Evolutionary conservation across 352 stramenopile genomes (phyloP).

Genomic region (Pythium chondricola): DNA sequence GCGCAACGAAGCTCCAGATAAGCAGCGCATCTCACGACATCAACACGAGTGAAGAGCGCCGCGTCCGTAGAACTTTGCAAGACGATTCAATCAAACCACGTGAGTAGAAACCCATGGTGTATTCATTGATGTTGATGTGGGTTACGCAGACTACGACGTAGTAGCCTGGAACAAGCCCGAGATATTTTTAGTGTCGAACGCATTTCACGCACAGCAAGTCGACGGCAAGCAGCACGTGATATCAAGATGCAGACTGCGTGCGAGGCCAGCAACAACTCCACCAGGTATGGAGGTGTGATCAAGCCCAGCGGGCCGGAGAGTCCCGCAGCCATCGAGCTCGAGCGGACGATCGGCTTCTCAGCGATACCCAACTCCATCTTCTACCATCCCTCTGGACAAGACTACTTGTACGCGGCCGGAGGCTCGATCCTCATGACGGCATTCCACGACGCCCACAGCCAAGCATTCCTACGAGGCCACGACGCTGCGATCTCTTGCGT

Average conservation of each 20-base stretch:
- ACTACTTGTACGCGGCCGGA: constrained; percentile 87
- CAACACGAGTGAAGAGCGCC: background rate
- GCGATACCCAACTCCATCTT: constrained; percentile 76
- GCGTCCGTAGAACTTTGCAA: too few species aligned
- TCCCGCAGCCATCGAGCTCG: constrained; percentile 73
- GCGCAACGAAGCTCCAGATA: background rate
- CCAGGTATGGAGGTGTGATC: background rate
- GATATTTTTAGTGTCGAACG: too few species aligned
- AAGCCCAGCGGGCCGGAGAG: background rate
- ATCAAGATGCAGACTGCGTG: background rate
- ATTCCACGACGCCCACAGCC: constrained; percentile 73
- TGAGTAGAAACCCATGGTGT: too few species aligned
- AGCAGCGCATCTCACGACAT: background rate
- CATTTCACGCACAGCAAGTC: too few species aligned
- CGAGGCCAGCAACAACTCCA: background rate
- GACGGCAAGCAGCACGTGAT: too few species aligned
- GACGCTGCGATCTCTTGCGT: constrained; percentile 76
- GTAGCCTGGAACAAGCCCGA: too few species aligned
- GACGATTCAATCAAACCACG: too few species aligned
- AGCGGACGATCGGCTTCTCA: constrained; percentile 91
- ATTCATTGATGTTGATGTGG: too few species aligned
- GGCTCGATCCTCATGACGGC: constrained; percentile 77
- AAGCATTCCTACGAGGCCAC: constrained; percentile 84
- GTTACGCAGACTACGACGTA: too few species aligned
- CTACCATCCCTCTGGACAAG: constrained; percentile 70